Evolutionary conservation across 306 rosid genomes (phyloP).

Genomic region (Calophaca sinica): DNA sequence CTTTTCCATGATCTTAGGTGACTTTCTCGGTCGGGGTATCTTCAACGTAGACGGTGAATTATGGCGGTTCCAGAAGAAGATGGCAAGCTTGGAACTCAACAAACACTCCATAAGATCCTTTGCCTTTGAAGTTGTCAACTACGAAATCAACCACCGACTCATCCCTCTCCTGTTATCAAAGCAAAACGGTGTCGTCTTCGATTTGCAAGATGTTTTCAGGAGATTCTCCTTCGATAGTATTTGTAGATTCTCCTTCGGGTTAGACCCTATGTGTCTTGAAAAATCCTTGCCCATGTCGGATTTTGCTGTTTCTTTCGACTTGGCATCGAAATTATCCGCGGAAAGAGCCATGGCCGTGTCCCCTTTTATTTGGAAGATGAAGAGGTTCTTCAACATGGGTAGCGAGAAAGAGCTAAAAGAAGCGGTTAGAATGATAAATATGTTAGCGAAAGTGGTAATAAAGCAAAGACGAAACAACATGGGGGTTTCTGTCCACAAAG

Average conservation of each 20-base stretch:
- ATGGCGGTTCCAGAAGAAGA: slow-evolving; percentile 79
- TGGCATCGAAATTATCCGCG: slow-evolving; percentile 78
- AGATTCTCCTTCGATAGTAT: slow-evolving; percentile 75
- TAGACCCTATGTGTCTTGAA: slow-evolving; percentile 77
- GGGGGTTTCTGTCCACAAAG: slow-evolving; percentile 56
- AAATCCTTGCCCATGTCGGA: slow-evolving; percentile 66
- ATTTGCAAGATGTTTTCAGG: slow-evolving; percentile 76
- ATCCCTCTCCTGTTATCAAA: slow-evolving; percentile 55
- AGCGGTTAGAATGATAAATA: slow-evolving; percentile 55
- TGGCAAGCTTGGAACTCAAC: slow-evolving; percentile 69
- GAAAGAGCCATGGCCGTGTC: slow-evolving; percentile 78
- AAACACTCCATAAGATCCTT: slow-evolving; percentile 59
- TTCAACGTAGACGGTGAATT: slow-evolving; percentile 86
- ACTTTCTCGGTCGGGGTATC: slow-evolving; percentile 81
- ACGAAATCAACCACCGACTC: slow-evolving; percentile 65
- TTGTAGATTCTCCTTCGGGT: slow-evolving; percentile 77
- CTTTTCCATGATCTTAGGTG: slow-evolving; percentile 72
- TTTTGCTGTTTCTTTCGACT: slow-evolving; percentile 70
- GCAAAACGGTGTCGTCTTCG: slow-evolving; percentile 49
- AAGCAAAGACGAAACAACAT: slow-evolving; percentile 50
- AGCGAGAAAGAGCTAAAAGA: slow-evolving; percentile 59
- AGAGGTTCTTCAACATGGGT: slow-evolving; percentile 70
- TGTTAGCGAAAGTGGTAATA: slow-evolving; percentile 73
- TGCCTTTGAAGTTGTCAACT: slow-evolving; percentile 67
- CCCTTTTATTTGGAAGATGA: slow-evolving; percentile 75